Evolutionary conservation across 2,329 filamentous ascomycete genomes (phyloP).

Genomic region (Paecilomyces variotii): DNA sequence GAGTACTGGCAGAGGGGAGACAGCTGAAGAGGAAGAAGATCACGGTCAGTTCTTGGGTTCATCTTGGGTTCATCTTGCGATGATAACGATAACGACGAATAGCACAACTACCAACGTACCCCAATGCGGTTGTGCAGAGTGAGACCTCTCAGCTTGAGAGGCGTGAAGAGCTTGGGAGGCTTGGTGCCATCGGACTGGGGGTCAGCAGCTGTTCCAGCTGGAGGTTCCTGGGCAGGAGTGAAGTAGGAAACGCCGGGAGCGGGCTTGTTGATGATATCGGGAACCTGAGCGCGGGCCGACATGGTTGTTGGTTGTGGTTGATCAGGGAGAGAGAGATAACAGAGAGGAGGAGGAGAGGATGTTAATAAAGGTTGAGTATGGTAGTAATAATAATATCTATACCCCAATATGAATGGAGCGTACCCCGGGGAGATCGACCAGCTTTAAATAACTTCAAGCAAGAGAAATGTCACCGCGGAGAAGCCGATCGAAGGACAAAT

Average conservation of each 20-base stretch:
- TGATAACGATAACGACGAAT: no score
- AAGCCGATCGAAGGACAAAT: not conserved
- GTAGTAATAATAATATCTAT: no score
- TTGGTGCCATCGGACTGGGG: conserved; percentile 33
- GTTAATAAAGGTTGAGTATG: not conserved
- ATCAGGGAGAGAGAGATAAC: not conserved
- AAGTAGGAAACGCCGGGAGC: conserved; percentile 37
- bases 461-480: not conserved
- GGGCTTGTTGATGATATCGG: conserved; percentile 28
- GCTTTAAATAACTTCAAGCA: not conserved
- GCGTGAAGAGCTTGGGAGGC: conserved; percentile 51
- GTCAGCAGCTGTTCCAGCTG: conserved; percentile 29
- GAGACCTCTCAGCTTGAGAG: conserved; percentile 50
- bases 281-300: conserved; percentile 1
- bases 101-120: conserved; percentile 20
- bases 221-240: conserved; percentile 28
- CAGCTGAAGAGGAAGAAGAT: conserved; percentile 27
- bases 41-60: not conserved
- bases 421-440: not conserved
- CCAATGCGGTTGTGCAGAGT: conserved; percentile 62
- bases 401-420: no score
- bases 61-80: not conserved
- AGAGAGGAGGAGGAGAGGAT: not conserved
- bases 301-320: not conserved
- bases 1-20: conserved; percentile 62